Percentiles rank a stretch among this genome's conserved stretches.
Evolutionary conservation across 2,329 filamentous ascomycete genomes (phyloP).

Genomic region (Trichoderma koningiopsis): DNA sequence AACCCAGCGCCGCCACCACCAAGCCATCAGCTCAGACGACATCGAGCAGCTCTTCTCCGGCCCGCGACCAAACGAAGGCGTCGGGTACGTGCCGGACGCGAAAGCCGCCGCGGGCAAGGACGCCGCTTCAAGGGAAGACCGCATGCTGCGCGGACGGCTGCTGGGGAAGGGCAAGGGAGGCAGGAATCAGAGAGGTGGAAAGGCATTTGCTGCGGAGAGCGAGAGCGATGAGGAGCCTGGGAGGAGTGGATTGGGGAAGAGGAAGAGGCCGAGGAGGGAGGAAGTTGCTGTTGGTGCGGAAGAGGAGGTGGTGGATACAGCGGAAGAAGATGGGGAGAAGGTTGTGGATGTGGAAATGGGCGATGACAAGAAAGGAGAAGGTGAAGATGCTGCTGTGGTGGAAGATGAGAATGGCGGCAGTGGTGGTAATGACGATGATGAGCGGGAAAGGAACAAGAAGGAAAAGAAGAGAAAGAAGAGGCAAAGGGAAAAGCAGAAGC

Average conservation of each 20-base stretch:
- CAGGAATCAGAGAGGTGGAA: not conserved
- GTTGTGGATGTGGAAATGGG: conserved; percentile 34
- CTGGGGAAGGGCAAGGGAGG: conserved; percentile 31
- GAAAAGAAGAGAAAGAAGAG: conserved; percentile 16
- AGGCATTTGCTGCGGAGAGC: conserved; percentile 33
- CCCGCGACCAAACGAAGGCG: conserved; percentile 42
- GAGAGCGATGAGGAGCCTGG: conserved; percentile 43
- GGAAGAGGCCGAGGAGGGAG: conserved; percentile 37
- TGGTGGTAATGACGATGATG: conserved; percentile 13
- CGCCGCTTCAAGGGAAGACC: conserved; percentile 33
- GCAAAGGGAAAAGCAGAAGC: conserved; percentile 34
- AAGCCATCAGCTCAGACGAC: conserved; percentile 28
- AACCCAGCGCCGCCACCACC: not conserved
- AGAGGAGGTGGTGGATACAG: not conserved
- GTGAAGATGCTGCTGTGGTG: conserved; percentile 6
- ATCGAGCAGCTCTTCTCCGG: conserved; percentile 34
- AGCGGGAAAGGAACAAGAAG: conserved; percentile 2
- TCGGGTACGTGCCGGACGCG: conserved; percentile 43
- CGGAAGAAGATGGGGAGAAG: no score
- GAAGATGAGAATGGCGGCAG: not conserved
- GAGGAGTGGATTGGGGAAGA: conserved; percentile 43
- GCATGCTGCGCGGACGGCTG: conserved; percentile 38
- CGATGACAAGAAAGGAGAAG: conserved; percentile 33
- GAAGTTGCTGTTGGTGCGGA: not conserved
- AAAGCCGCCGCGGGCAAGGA: conserved; percentile 31